phyloP scores from a whole-genome alignment of 2,329 filamentous ascomycete species.

The Juglanconis oblonga region DNA sequence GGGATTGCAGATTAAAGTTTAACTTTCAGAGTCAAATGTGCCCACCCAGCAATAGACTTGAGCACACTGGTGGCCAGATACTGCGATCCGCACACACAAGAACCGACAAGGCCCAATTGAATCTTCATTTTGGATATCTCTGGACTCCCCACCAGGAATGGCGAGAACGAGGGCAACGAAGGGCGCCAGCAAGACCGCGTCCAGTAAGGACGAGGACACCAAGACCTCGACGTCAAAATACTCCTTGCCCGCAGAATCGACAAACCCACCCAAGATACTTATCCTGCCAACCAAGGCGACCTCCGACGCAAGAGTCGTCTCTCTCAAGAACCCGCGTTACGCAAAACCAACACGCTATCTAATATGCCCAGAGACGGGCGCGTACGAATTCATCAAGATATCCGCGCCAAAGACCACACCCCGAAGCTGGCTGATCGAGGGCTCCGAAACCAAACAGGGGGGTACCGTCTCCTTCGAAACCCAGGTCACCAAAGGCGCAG shows the following conservation, averaged over 20 bases:
- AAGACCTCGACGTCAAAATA: conserved; percentile 36
- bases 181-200: conserved; percentile 27
- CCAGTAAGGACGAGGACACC: conserved; percentile 25
- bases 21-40: too few relatives aligned
- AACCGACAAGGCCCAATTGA: too few relatives aligned
- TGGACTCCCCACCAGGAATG: conserved; percentile 42
- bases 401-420: conserved; percentile 50
- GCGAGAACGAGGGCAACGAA: conserved; percentile 47
- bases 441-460: conserved; percentile 1
- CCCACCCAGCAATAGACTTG: too few relatives aligned
- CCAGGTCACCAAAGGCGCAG: conserved; percentile 60
- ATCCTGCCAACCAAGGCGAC: conserved; percentile 57
- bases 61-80: too few relatives aligned
- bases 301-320: conserved; percentile 54
- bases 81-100: too few relatives aligned
- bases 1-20: too few relatives aligned
- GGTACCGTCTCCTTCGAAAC: conserved; percentile 26
- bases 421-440: conserved; percentile 61
- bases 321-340: conserved; percentile 58
- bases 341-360: conserved; percentile 56
- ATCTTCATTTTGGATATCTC: too few relatives aligned
- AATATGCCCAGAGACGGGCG: conserved; percentile 57
- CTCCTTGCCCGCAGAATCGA: conserved; percentile 35
- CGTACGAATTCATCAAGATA: conserved; percentile 64
- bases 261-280: conserved; percentile 54